A percentile compares a stretch with the other conserved stretches of the same genome.
Conservation (phyloP, 768 basidiomycete species). For the Auricularia sp. region DNA sequence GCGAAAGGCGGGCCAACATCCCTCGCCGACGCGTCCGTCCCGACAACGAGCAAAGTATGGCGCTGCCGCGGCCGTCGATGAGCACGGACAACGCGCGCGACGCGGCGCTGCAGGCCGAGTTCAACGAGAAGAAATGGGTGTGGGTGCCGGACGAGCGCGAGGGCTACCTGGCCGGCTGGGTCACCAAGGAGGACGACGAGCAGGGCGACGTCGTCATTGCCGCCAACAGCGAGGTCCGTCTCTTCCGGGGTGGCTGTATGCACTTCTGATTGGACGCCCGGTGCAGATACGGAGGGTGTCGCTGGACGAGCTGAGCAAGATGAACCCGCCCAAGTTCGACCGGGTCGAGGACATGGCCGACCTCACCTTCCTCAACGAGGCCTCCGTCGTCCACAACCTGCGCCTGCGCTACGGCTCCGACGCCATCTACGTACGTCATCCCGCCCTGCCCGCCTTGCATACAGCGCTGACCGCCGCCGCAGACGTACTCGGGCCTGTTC, state of each 20-base stretch:
- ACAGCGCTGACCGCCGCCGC: constrained; percentile 1
- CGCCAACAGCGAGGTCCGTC: constrained; percentile 63
- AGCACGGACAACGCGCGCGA: constrained; percentile 63
- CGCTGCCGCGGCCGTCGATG: constrained; percentile 28
- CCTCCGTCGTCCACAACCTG: constrained; percentile 97
- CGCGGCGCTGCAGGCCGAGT: constrained; percentile 88
- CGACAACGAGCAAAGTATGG: constrained; percentile 15
- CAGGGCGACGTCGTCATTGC: constrained; percentile 78
- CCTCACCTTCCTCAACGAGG: constrained; percentile 95
- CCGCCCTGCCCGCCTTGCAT: background rate
- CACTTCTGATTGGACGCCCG: constrained; percentile 17
- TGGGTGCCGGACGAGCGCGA: constrained; percentile 92
- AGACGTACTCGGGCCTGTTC: constrained; percentile 96
- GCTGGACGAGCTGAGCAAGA: constrained; percentile 78
- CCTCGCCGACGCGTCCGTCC: background rate
- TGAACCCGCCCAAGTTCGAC: constrained; percentile 99
- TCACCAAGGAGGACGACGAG: constrained; percentile 78
- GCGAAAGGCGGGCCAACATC: no score
- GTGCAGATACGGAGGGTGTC: constrained; percentile 56
- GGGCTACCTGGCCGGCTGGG: constrained; percentile 93
- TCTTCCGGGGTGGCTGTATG: constrained; percentile 10
- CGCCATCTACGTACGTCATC: constrained; percentile 73
- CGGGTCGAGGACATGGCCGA: constrained; percentile 97
- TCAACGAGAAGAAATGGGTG: constrained; percentile 97
- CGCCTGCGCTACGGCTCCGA: constrained; percentile 84